Base-by-base conservation (phyloP, 2,329 filamentous ascomycete species). In the Clonostachys solani region DNA sequence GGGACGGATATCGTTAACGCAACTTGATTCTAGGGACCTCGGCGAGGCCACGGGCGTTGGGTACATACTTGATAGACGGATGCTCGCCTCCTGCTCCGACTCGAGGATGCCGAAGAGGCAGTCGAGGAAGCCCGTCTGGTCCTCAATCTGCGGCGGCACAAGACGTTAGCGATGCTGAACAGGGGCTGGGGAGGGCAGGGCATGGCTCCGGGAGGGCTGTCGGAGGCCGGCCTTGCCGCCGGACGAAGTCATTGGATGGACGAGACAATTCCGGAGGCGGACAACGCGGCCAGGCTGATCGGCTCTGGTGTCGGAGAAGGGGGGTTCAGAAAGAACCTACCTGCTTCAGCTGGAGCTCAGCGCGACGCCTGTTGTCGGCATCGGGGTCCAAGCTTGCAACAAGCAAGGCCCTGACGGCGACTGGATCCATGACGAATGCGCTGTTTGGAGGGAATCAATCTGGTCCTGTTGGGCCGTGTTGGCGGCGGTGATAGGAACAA, bases 81-180 rank as follows among this genome's bases (percentile, higher is more conserved):
- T 83, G 53, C 86, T 86, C 60, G 83, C 78, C 58, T 95, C 88
- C 70, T 92, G 87, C 71, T 99, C 94, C 52, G 81, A 80, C 72
- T 95, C 87, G 58, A 97, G 77, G 61, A 99, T 91, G 65, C 95
- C 89, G 60, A 96, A 78, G 52, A 97, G 83, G 58, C 89, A 89
- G 68, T 94, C 89, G 64, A 89, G 86, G 69, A 99, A 97, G 55
- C 92, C 92, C 51, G 87, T 78, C 68, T 92, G 86, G 58, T 89
- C 84, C 74, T 97, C 92, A 65, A 94, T 90, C 91, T 96, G 64
- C 37, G 51, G 48, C 42, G 48, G 44, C 19, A 48, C 40, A 49
- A 35, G 50, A 44, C 43, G 50, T 43, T 47, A 43, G 43, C 23
- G 13, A 42, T 9, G 23, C 23, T 29, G 8, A 29, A 29, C 23